Evolutionary conservation across 2,329 filamentous ascomycete genomes (phyloP).

Genomic region (Lasiodiplodia sp.): DNA sequence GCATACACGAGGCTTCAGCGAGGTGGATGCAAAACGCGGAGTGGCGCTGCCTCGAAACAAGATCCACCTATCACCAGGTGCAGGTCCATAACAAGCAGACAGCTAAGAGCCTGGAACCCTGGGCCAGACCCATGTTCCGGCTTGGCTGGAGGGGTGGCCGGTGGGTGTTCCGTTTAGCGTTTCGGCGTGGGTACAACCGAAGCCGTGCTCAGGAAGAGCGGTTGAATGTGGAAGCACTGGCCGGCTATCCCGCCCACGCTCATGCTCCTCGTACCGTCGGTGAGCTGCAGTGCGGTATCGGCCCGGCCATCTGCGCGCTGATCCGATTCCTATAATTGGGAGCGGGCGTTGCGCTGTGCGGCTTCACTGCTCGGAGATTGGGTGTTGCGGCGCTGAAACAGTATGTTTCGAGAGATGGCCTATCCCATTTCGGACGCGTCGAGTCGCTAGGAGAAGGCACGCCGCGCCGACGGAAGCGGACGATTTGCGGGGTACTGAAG

Average conservation of each 20-base stretch:
- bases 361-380: slow-evolving; percentile 14
- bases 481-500: slow-evolving; percentile 5
- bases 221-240: not conserved
- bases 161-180: not conserved
- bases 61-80: slow-evolving; percentile 27
- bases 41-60: slow-evolving; percentile 25
- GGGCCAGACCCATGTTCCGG: slow-evolving; percentile 5
- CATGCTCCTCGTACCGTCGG: not conserved
- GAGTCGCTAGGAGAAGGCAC: not conserved
- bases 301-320: not conserved
- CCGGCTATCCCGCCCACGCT: slow-evolving; percentile 1
- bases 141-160: slow-evolving; percentile 6
- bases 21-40: slow-evolving; percentile 22
- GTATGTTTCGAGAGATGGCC: slow-evolving; percentile 7
- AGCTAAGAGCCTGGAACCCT: slow-evolving; percentile 15
- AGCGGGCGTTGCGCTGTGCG: not conserved
- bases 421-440: slow-evolving; percentile 4
- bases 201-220: not conserved
- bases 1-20: slow-evolving; percentile 11
- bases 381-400: slow-evolving; percentile 13
- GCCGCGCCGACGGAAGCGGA: slow-evolving; percentile 5
- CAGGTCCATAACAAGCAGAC: slow-evolving; percentile 20
- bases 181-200: not conserved
- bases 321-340: not conserved
- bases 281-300: not conserved